A percentile compares a stretch with the other conserved stretches of the same genome.
Conservation (phyloP, 108 stramenopile genomes). For the Conticribra weissflogii region DNA sequence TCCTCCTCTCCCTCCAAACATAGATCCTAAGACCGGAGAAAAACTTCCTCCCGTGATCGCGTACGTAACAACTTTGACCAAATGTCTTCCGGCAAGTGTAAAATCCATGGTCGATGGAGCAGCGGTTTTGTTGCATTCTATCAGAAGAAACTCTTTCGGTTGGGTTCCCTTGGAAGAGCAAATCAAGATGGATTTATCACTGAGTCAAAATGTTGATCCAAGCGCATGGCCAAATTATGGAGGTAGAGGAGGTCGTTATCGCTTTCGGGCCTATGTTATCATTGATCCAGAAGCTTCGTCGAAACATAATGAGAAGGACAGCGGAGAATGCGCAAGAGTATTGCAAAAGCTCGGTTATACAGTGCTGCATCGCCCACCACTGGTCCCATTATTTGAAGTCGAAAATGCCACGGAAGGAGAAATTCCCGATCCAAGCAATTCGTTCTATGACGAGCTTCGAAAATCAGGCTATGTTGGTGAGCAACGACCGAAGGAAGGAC, state of each 20-base stretch:
- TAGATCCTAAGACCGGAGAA: slow-evolving; percentile 5
- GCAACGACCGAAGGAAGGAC: slow-evolving; percentile 26
- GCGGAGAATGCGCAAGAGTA: slow-evolving; percentile 35
- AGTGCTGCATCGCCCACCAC: slow-evolving; percentile 43
- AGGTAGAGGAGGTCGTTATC: slow-evolving; percentile 41
- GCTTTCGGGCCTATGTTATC: slow-evolving; percentile 38
- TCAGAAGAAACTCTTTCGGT: slow-evolving; percentile 42
- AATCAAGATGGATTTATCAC: background rate
- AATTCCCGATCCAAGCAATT: background rate
- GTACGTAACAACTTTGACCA: slow-evolving; percentile 40
- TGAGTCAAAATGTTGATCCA: background rate
- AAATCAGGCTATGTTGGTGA: slow-evolving; percentile 30
- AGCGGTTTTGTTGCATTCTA: slow-evolving; percentile 48
- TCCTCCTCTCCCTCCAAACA: slow-evolving; percentile 25
- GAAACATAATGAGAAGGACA: background rate
- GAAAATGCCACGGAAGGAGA: slow-evolving; percentile 7
- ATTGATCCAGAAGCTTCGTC: slow-evolving; percentile 40
- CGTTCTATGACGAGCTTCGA: slow-evolving; percentile 23
- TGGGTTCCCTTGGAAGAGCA: slow-evolving; percentile 31
- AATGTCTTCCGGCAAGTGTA: slow-evolving; percentile 10
- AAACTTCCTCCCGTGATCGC: slow-evolving; percentile 41
- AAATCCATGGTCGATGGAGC: slow-evolving; percentile 36
- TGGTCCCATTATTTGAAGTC: slow-evolving; percentile 45
- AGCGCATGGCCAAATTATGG: slow-evolving; percentile 31
- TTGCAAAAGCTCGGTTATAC: slow-evolving; percentile 42